phyloP scores from a whole-genome alignment of 2,329 filamentous ascomycete species.

The Juglanconis oblonga region DNA sequence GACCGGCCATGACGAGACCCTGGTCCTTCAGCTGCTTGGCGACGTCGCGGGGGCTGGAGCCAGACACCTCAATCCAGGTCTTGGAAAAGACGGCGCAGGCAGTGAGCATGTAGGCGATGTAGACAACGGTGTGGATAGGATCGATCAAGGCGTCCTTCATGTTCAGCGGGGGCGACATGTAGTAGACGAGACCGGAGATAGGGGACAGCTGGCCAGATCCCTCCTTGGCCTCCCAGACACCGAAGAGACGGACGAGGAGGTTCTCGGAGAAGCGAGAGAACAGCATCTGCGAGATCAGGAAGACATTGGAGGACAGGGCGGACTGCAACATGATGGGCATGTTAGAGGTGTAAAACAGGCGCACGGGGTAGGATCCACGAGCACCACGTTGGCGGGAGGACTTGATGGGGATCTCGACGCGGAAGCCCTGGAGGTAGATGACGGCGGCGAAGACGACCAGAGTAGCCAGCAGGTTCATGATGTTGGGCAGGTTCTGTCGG shows the following conservation, averaged over 20 bases:
- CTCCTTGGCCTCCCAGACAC: conserved; percentile 97
- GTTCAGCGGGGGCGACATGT: conserved; percentile 98
- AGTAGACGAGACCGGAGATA: conserved; percentile 92
- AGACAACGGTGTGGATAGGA: conserved; percentile 92
- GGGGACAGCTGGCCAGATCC: conserved; percentile 94
- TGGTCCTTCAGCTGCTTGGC: conserved; percentile 99
- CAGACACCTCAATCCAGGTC: conserved; percentile 99
- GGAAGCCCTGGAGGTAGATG: conserved; percentile 99
- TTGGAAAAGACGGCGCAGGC: conserved; percentile 96
- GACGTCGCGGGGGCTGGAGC: conserved; percentile 94
- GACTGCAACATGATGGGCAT: conserved; percentile 99
- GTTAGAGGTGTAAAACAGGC: conserved; percentile 99
- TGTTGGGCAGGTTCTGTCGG: conserved; percentile 97
- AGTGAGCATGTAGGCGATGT: conserved; percentile 96
- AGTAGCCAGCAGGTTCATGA: conserved; percentile 97
- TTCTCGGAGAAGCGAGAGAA: conserved; percentile 99
- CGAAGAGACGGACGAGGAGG: conserved; percentile 93
- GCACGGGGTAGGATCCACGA: conserved; percentile 95
- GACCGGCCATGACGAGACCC: conserved; percentile 97
- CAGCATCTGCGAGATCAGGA: conserved; percentile 98
- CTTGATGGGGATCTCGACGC: conserved; percentile 99
- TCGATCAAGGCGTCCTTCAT: conserved; percentile 96
- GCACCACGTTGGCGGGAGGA: conserved; percentile 98
- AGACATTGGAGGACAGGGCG: conserved; percentile 96
- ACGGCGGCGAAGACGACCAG: conserved; percentile 92